These are phyloP conservation scores for Sugiyamaella novakii DNA, from an alignment of 1,139 yeast species.

Conservation along the genomic window DNA sequence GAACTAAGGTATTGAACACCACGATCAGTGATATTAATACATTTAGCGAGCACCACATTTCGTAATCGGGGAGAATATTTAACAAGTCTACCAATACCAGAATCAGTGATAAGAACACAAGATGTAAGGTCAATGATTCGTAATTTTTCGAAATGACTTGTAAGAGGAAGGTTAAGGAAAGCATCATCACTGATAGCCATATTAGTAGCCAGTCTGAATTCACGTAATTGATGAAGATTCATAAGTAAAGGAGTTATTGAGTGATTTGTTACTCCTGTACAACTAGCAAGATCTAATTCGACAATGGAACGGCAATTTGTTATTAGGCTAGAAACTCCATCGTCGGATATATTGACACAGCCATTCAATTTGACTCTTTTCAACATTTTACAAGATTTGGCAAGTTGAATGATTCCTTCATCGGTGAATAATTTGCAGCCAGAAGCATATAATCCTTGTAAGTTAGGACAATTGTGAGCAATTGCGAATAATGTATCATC, in stretches of 20 bases:
- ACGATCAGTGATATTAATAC: slow-evolving; percentile 83
- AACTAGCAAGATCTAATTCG: slow-evolving; percentile 86
- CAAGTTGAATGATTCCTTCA: slow-evolving; percentile 60
- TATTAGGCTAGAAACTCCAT: slow-evolving; percentile 64
- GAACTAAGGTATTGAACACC: slow-evolving; percentile 71
- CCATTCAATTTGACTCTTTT: slow-evolving; percentile 83
- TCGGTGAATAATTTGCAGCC: slow-evolving; percentile 74
- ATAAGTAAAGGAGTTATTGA: slow-evolving; percentile 64
- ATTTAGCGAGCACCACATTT: slow-evolving; percentile 86
- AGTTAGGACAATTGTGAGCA: slow-evolving; percentile 68
- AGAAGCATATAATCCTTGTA: slow-evolving; percentile 91
- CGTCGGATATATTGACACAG: slow-evolving; percentile 67
- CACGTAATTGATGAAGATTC: slow-evolving; percentile 71
- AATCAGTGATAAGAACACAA: slow-evolving; percentile 80
- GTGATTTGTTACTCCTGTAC: slow-evolving; percentile 70
- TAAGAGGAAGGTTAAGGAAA: slow-evolving; percentile 33
- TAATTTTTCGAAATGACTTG: slow-evolving; percentile 51
- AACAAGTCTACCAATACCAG: slow-evolving; percentile 71
- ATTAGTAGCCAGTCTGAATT: slow-evolving; percentile 78
- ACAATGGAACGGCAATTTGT: slow-evolving; percentile 74
- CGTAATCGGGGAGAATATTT: slow-evolving; percentile 79
- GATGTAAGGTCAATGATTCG: slow-evolving; percentile 85
- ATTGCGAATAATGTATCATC: slow-evolving; percentile 73
- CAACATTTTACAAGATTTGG: slow-evolving; percentile 67
- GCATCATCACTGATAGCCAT: slow-evolving; percentile 68